Conservation (phyloP, 192 early-diverging fungal genomes). For the Coemansia sp. region DNA sequence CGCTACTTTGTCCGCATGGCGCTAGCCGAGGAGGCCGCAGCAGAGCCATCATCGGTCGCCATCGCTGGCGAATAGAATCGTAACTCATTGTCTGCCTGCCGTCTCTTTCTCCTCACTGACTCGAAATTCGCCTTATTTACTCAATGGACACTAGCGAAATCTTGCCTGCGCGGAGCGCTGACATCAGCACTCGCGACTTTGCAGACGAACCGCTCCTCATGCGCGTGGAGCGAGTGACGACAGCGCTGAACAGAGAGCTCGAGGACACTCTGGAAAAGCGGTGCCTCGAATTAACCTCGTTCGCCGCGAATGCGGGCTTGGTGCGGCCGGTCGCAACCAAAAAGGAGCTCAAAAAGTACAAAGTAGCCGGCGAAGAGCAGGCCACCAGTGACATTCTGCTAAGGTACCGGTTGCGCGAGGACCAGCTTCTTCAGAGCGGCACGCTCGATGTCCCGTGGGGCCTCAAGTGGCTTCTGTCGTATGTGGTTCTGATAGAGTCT, state of each 20-base stretch:
- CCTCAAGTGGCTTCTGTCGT: conserved; percentile 47
- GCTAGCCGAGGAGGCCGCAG: background rate
- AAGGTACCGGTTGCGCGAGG: conserved; percentile 34
- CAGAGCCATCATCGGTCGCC: background rate
- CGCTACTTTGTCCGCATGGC: conserved; percentile 74
- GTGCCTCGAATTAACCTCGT: conserved; percentile 29
- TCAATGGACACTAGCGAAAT: background rate
- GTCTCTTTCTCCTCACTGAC: background rate
- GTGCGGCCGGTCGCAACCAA: conserved; percentile 23
- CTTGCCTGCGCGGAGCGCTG: background rate
- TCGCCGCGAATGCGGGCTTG: conserved; percentile 30
- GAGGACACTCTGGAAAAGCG: conserved; percentile 11
- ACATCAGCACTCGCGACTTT: conserved; percentile 14
- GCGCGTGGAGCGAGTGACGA: conserved; percentile 42
- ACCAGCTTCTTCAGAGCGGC: conserved; percentile 24
- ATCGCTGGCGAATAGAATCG: background rate
- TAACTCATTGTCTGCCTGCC: background rate
- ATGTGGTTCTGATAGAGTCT: conserved; percentile 27
- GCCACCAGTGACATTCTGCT: conserved; percentile 23
- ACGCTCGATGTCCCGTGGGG: conserved; percentile 48
- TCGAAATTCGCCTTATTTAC: background rate
- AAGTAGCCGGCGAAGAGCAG: conserved; percentile 12
- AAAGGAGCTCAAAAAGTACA: conserved; percentile 41
- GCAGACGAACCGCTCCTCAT: conserved; percentile 42
- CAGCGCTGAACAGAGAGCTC: conserved; percentile 22